These are phyloP conservation scores for Salvia rosmarinus DNA, from an alignment of 257 asterid species.

Conservation along the genomic window DNA sequence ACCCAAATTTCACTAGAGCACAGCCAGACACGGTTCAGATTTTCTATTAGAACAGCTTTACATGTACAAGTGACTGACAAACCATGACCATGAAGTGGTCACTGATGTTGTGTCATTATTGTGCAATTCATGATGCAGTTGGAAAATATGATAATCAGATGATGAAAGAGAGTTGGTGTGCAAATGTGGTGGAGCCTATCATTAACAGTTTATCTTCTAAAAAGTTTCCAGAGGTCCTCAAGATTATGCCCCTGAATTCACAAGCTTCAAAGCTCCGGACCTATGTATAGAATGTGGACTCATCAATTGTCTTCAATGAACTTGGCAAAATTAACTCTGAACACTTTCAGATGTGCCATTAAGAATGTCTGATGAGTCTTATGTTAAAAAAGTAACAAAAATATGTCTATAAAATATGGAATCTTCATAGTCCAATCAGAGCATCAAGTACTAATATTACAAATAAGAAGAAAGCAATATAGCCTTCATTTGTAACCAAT, in stretches of 20 bases:
- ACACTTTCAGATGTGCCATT: not conserved
- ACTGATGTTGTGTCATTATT: not conserved
- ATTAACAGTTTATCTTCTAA: not conserved
- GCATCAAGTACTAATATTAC: not conserved
- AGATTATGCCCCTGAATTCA: not conserved
- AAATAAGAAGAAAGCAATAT: not conserved
- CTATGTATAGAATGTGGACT: not conserved
- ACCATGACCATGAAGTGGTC: not conserved
- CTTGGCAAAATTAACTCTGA: not conserved
- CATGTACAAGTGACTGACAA: not conserved
- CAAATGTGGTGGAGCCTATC: not conserved
- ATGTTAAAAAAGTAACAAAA: not conserved
- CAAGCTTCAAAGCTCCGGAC: not conserved
- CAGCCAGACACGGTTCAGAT: not conserved
- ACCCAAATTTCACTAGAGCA: not conserved
- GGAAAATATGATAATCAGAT: not conserved
- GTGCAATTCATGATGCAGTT: not conserved
- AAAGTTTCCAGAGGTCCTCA: not conserved
- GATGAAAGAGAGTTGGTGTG: not conserved
- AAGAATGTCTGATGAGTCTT: constrained; percentile 5
- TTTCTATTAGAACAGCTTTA: not conserved
- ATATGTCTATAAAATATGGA: not conserved
- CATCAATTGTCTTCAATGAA: not conserved
- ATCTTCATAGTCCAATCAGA: not conserved
- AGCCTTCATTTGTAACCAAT: not conserved